Percentiles rank a stretch among this genome's conserved stretches.
phyloP scores from a whole-genome alignment of 768 basidiomycete species.

The Leccinum sublutescens region DNA sequence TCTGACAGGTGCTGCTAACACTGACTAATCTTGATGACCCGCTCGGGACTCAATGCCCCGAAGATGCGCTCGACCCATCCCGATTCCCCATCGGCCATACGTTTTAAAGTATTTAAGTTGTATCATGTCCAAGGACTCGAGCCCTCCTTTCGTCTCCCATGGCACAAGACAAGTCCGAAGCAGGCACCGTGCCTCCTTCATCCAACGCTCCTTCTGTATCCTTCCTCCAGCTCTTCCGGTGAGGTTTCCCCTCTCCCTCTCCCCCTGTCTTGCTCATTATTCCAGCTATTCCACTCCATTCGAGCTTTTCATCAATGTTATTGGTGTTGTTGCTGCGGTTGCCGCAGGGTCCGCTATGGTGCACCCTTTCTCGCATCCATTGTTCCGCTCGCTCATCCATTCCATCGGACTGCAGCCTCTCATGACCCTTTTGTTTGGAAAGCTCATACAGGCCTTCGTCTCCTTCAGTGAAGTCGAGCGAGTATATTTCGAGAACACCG shows the following conservation, averaged over 20 bases:
- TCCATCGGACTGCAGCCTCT: constrained; percentile 50
- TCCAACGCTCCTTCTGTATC: constrained; percentile 37
- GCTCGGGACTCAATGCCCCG: background rate
- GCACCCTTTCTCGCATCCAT: constrained; percentile 2
- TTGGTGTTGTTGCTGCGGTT: constrained; percentile 74
- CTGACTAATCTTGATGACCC: background rate
- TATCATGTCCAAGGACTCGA: background rate
- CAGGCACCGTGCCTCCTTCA: constrained; percentile 24
- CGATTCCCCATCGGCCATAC: background rate
- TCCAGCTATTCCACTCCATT: constrained; percentile 67
- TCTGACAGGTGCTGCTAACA: background rate
- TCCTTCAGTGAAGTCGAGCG: constrained; percentile 38
- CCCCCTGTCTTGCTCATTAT: constrained; percentile 8
- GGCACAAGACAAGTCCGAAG: background rate
- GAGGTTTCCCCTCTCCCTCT: background rate
- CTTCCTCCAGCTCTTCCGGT: constrained; percentile 51
- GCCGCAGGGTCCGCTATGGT: constrained; percentile 82
- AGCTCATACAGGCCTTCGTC: constrained; percentile 74
- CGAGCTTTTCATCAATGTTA: constrained; percentile 63
- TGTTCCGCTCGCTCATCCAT: background rate
- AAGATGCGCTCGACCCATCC: too few species aligned
- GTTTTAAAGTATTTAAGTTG: background rate
- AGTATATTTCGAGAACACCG: constrained; percentile 21
- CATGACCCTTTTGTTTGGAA: constrained; percentile 84
- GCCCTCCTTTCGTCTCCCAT: background rate